A percentile compares a stretch with the other conserved stretches of the same genome.
Conservation (phyloP, 192 early-diverging fungal genomes). For the Umbelopsis vinacea region DNA sequence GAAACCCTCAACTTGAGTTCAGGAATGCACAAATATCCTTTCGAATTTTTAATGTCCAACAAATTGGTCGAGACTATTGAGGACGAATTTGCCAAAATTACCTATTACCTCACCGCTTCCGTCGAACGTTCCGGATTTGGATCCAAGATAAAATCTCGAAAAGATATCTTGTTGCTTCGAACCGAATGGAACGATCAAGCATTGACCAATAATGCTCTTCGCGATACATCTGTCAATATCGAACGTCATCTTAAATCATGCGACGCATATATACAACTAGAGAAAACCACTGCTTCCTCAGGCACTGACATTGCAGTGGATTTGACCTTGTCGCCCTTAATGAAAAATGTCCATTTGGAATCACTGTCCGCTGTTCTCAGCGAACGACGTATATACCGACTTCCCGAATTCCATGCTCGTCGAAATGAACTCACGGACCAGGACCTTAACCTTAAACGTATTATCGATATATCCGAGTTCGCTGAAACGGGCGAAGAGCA, state of each 20-base stretch:
- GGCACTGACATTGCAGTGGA: slow-evolving; percentile 33
- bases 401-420: slow-evolving; percentile 34
- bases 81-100: slow-evolving; percentile 38
- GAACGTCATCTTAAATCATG: slow-evolving; percentile 27
- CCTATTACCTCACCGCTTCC: slow-evolving; percentile 31
- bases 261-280: slow-evolving; percentile 28
- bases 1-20: neutral
- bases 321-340: slow-evolving; percentile 21
- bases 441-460: neutral
- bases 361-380: slow-evolving; percentile 29
- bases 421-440: slow-evolving; percentile 20
- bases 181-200: slow-evolving; percentile 29
- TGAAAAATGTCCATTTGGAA: slow-evolving; percentile 34
- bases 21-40: slow-evolving; percentile 36
- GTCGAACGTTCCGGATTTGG: slow-evolving; percentile 24
- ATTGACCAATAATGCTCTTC: slow-evolving; percentile 27
- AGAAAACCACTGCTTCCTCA: slow-evolving; percentile 33
- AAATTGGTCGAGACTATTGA: slow-evolving; percentile 35
- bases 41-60: slow-evolving; percentile 38
- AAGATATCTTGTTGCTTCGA: slow-evolving; percentile 33
- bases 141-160: slow-evolving; percentile 24
- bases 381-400: slow-evolving; percentile 31
- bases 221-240: slow-evolving; percentile 30
- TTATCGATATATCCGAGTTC: neutral
- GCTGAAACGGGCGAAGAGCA: neutral